A percentile compares a stretch with the other conserved stretches of the same genome.
These are phyloP conservation scores for Mycena venus DNA, from an alignment of 768 basidiomycete species.

Conservation along the genomic window DNA sequence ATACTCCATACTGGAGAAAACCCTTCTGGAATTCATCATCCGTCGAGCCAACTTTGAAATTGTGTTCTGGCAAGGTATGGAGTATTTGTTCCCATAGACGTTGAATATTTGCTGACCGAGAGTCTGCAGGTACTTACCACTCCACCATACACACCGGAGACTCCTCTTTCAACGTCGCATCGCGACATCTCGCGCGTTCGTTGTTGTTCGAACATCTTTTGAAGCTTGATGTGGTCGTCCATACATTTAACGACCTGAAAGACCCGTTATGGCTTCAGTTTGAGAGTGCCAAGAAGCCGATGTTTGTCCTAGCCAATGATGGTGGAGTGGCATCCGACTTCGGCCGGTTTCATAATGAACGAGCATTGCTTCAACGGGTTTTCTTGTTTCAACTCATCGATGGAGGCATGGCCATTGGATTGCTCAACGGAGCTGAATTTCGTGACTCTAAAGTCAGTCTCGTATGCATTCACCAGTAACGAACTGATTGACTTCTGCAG, in stretches of 20 bases:
- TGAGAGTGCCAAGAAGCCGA: conserved; percentile 61
- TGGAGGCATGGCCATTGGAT: conserved; percentile 63
- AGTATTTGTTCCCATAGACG: background rate
- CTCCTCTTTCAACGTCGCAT: conserved; percentile 52
- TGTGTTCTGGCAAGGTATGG: conserved; percentile 71
- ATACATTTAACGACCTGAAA: conserved; percentile 58
- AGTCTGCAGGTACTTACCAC: conserved; percentile 57
- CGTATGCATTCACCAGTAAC: background rate
- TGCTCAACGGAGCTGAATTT: conserved; percentile 69
- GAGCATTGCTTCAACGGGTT: conserved; percentile 60
- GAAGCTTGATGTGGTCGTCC: conserved; percentile 55
- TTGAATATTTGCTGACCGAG: background rate
- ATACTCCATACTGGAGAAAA: conserved; percentile 64
- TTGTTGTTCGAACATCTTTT: conserved; percentile 66
- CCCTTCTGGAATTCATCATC: conserved; percentile 60
- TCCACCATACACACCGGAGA: conserved; percentile 54
- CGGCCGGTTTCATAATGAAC: conserved; percentile 28
- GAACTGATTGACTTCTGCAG: conserved; percentile 45
- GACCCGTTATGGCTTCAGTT: conserved; percentile 67
- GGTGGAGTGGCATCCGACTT: conserved; percentile 50
- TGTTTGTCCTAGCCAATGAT: conserved; percentile 75
- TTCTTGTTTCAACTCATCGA: conserved; percentile 65
- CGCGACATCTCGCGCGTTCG: conserved; percentile 65
- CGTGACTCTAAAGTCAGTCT: conserved; percentile 70
- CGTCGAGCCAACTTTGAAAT: conserved; percentile 72